phyloP scores from a whole-genome alignment of 1,284 basidiomycete species.

The Trichosporon sp. region DNA sequence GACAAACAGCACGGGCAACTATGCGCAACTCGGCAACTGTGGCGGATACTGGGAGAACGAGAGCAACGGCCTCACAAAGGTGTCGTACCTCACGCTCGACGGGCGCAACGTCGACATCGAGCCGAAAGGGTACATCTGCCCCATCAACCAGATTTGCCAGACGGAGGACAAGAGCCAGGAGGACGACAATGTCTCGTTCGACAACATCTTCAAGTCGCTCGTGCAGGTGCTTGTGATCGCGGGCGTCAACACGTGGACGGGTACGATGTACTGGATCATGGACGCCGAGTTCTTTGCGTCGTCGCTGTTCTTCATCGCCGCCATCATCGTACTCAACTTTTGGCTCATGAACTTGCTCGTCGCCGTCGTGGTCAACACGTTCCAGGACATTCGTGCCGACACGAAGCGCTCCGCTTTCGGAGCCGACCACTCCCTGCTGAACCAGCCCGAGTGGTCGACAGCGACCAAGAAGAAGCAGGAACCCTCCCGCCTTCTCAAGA shows the following conservation, averaged over 20 bases:
- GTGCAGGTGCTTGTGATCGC: slow-evolving; percentile 86
- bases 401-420: slow-evolving; percentile 94
- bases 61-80: slow-evolving; percentile 54
- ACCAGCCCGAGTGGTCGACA: slow-evolving; percentile 45
- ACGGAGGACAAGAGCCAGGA: slow-evolving; percentile 64
- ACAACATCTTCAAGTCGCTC: slow-evolving; percentile 80
- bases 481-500: slow-evolving; percentile 35
- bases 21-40: slow-evolving; percentile 60
- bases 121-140: slow-evolving; percentile 79
- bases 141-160: slow-evolving; percentile 73
- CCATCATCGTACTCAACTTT: slow-evolving; percentile 82
- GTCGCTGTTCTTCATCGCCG: slow-evolving; percentile 83
- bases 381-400: slow-evolving; percentile 82
- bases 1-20: slow-evolving; percentile 40
- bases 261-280: slow-evolving; percentile 88
- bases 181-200: slow-evolving; percentile 75
- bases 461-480: slow-evolving; percentile 40
- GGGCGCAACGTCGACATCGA: slow-evolving; percentile 58
- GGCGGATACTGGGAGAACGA: slow-evolving; percentile 73
- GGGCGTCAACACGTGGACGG: slow-evolving; percentile 61
- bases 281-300: slow-evolving; percentile 89
- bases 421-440: slow-evolving; percentile 64
- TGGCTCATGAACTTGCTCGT: slow-evolving; percentile 95
- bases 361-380: slow-evolving; percentile 94
- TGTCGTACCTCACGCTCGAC: slow-evolving; percentile 38